phyloP scores from a whole-genome alignment of 148 eudicot genomes.

The Vaccinium macrocarpon region DNA sequence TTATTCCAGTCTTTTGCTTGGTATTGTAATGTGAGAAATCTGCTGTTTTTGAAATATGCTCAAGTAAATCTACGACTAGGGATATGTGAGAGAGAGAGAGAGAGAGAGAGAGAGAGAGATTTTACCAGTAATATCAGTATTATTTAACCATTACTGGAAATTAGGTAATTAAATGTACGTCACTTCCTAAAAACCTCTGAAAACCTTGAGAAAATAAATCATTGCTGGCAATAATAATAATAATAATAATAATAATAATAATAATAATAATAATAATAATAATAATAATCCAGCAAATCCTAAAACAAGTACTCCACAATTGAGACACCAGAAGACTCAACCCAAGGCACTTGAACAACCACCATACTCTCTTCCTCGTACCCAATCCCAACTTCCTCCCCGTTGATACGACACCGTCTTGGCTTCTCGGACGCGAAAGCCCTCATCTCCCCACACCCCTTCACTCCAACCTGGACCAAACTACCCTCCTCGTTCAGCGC shows the following conservation, averaged over 20 bases:
- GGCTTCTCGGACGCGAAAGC: conserved; percentile 54
- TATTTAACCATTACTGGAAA: background rate
- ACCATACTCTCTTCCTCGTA: conserved; percentile 47
- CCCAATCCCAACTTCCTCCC: conserved; percentile 35
- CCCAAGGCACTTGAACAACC: conserved; percentile 46
- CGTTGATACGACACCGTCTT: conserved; percentile 41
- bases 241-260: too few relatives aligned
- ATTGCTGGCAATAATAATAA: background rate
- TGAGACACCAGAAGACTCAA: conserved; percentile 33
- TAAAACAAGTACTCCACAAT: conserved; percentile 46
- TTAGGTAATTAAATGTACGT: background rate
- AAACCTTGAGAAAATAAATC: background rate
- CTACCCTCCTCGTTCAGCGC: conserved; percentile 31
- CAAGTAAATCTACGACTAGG: too few relatives aligned
- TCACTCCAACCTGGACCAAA: conserved; percentile 48
- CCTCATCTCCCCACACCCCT: conserved; percentile 63
- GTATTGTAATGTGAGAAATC: too few relatives aligned
- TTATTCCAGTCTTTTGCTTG: too few relatives aligned
- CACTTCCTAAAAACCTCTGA: background rate
- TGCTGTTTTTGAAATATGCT: too few relatives aligned
- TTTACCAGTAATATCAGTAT: background rate
- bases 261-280: too few relatives aligned
- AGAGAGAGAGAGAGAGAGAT: background rate
- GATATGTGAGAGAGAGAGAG: background rate
- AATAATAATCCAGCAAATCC: background rate